Evolutionary conservation across 2,329 filamentous ascomycete genomes (phyloP), one percentile per base, ranked within the genome.

Genomic region (Truncatella angustata): DNA sequence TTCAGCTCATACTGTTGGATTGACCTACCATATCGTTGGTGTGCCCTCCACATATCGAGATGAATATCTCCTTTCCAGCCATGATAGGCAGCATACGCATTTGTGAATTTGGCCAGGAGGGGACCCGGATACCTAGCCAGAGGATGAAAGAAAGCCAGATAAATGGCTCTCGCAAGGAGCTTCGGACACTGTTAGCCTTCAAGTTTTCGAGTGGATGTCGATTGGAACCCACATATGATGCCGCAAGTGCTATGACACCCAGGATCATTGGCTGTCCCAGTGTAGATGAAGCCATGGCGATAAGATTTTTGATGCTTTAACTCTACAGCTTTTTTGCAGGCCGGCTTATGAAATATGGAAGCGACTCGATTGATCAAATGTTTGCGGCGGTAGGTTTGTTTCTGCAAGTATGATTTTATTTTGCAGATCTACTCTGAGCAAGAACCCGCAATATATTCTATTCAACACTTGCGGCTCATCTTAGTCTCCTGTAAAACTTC

Each of bases 41-140:
- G 82, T 26, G 74, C 70, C 11, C 67, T 65, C 55, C 75, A 71
- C 49, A 81, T 73, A 56, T 75, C 74, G 9, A 83, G 69, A 59
- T 82, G 79, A 2, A 79, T 71, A 49, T 76, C 73, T 20, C 79
- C 80, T 56, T 74, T 75, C 51, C 76, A 75, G 14, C 78, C 79
- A 52, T 81, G 75, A 54, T 79, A 82, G 4, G 73, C 69, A 44
- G 70, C 67, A 20, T 72, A 68, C 61, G 65, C 72, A 40, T 66
- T 61, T 3, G 70, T 69, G 49, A 90, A 63, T 87, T 88, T 54
- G 26, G 52, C 49, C 2, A 54, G 36, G 14, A 54, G 45, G 1
- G 53, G 53, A 1, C 53, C 53, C 3, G 53, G 53, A 14, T 54
- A 54, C 18, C 20, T 49, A 2, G 53, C 49, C 12, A 54, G 32